Evolutionary conservation across 2,329 filamentous ascomycete genomes (phyloP), one percentile per base, ranked within the genome.

Genomic region (Penicillium italicum): DNA sequence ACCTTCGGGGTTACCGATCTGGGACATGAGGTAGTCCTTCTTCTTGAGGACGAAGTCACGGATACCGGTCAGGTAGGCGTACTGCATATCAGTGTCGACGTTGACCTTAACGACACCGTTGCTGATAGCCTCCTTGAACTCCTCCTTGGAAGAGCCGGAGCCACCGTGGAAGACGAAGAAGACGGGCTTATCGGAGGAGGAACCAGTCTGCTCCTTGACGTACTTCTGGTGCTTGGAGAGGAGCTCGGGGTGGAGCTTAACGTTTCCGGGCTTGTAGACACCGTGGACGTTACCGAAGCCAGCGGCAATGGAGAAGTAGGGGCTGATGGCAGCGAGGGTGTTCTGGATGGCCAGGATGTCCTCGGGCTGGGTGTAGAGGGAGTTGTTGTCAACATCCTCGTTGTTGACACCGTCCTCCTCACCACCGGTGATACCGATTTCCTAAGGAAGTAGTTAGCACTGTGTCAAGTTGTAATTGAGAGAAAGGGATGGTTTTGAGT

Each of bases 111-210:
- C 88, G 68, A 99, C 93, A 82, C 94, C 94, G 78, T 93, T 89
- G 74, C 81, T 80, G 77, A 97, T 97, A 73, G 92, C 93, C 69
- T 91, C 85, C 62, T 81, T 82, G 84, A 89, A 99, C 81, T 99
- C 94, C 68, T 90, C 78, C 82, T 96, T 95, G 75, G 84, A 83
- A 64, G 90, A 95, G 66, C 94, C 94, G 62, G 90, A 96, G 70
- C 94, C 94, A 72, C 94, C 94, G 84, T 99, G 94, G 89, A 99
- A 99, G 76, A 99, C 94, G 72, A 99, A 91, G 86, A 92, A 97
- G 73, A 97, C 90, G 66, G 94, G 94, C 88, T 97, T 97, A 73
- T 89, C 83, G 64, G 89, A 84, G 68, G 83, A 80, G 69, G 84
- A 79, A 65, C 78, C 77, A 63, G 87, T 85, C 82, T 95, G 85